A percentile compares a stretch with the other conserved stretches of the same genome.
phyloP scores from a whole-genome alignment of 305 asterid species.

The Salvia sclarea region DNA sequence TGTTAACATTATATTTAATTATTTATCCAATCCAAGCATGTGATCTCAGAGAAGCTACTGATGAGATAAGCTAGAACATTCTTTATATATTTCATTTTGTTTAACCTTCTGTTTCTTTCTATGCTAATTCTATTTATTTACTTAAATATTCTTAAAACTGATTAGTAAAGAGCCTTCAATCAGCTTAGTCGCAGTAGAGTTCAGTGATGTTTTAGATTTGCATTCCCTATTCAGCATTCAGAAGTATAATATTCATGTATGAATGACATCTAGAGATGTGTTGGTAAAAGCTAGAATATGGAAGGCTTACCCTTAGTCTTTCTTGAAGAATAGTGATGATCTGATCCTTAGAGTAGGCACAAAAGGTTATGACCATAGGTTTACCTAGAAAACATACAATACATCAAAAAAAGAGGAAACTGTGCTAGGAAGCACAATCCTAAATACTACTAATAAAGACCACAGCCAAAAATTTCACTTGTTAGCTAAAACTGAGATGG shows the following conservation, averaged over 20 bases:
- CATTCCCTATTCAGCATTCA: constrained; percentile 17
- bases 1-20: constrained; percentile 25
- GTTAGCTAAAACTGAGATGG: constrained; percentile 7
- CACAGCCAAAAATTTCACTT: background rate
- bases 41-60: background rate
- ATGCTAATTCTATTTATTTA: constrained; percentile 5
- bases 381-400: constrained; percentile 59
- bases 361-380: constrained; percentile 79
- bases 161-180: constrained; percentile 12
- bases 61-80: constrained; percentile 17
- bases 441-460: constrained; percentile 10
- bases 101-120: background rate
- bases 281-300: constrained; percentile 3
- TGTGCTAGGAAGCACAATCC: background rate
- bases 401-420: constrained; percentile 17
- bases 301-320: constrained; percentile 65
- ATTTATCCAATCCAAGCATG: constrained; percentile 14
- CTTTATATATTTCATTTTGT: background rate
- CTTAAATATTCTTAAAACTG: constrained; percentile 6
- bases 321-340: constrained; percentile 75
- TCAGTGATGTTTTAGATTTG: constrained; percentile 21
- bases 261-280: constrained; percentile 16
- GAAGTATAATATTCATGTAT: constrained; percentile 18
- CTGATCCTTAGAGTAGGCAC: constrained; percentile 91
- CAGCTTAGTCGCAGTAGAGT: background rate